Evolutionary conservation across 2,329 filamentous ascomycete genomes (phyloP), one percentile per base, ranked within the genome.

Genomic region (Grosmannia serpens): DNA sequence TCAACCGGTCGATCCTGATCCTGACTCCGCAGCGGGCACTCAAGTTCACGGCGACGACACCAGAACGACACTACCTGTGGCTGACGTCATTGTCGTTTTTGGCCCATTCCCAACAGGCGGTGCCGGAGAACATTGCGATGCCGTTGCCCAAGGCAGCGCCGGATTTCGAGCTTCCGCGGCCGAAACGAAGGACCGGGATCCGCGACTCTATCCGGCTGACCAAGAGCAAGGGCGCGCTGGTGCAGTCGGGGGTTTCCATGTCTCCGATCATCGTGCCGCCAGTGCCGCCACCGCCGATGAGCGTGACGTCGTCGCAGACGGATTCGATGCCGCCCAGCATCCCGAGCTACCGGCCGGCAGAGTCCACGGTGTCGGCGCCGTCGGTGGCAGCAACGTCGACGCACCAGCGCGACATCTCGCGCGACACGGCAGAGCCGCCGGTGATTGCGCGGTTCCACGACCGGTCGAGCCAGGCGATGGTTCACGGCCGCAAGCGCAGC

Each of bases 1-100:
- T 96, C 75, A 90, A 95, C 72, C 86, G 94, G 56, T 97, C 94
- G 0, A 97, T 99, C 65, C 75, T 99, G 53, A 96, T 99, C 64
- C 73, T 99, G 55, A 99, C 94, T 5, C 92, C 94, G 1, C 87
- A 95, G 66, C 83, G 94, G 65, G 94, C 94, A 1, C 79, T 99
- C 59, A 99, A 99, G 69, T 97, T 99, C 70, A 99, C 94, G 0
- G 89, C 94, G 0, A 77, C 81, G 20, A 87, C 84, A 26, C 77
- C 86, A 38, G 94, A 97, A 64, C 85, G 94, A 20, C 94, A 99
- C 71, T 95, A 95, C 67, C 75, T 96, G 54, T 99, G 94, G 94
- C 76, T 99, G 59, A 96, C 90, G 24, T 90, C 94, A 1, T 77
- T 99, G 24, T 96, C 91, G 0, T 99, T 97, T 81, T 78, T 99